Conservation (phyloP, 1,284 basidiomycete genomes). For the Gomphus bonarii region DNA sequence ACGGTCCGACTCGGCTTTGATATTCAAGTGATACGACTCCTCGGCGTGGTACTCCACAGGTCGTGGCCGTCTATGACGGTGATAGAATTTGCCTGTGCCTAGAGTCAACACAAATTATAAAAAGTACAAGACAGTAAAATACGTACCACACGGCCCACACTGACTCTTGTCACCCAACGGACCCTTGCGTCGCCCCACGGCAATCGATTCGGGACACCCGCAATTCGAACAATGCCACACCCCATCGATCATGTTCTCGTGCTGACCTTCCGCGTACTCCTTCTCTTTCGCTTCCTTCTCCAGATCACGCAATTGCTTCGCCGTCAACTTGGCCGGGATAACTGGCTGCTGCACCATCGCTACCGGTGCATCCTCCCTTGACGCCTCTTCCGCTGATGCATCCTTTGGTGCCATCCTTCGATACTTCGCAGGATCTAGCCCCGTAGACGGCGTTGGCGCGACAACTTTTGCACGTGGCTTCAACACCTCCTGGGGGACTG, state of each 20-base stretch:
- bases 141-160: slow-evolving; percentile 85
- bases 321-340: slow-evolving; percentile 22
- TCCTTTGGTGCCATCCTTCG: slow-evolving; percentile 1
- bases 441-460: slow-evolving; percentile 54
- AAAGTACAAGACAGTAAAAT: slow-evolving; percentile 6
- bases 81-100: slow-evolving; percentile 71
- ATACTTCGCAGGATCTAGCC: slow-evolving; percentile 32
- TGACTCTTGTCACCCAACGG: slow-evolving; percentile 85
- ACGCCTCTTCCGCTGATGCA: not conserved
- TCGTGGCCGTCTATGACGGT: slow-evolving; percentile 68
- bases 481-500: slow-evolving; percentile 43
- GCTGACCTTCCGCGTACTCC: slow-evolving; percentile 73
- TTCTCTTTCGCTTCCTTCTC: slow-evolving; percentile 74
- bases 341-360: slow-evolving; percentile 45
- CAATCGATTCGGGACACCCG: slow-evolving; percentile 78
- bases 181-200: slow-evolving; percentile 78
- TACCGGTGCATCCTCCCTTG: slow-evolving; percentile 25
- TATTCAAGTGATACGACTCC: slow-evolving; percentile 53
- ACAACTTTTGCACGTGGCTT: slow-evolving; percentile 45
- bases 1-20: slow-evolving; percentile 45
- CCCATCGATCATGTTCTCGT: slow-evolving; percentile 72
- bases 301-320: slow-evolving; percentile 58
- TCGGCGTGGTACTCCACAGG: slow-evolving; percentile 70
- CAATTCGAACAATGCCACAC: slow-evolving; percentile 91
- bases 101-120: slow-evolving; percentile 10